Percentiles rank a stretch among this genome's conserved stretches.
phyloP scores from a whole-genome alignment of 148 eudicot genomes.

The Amaranthus palmeri region DNA sequence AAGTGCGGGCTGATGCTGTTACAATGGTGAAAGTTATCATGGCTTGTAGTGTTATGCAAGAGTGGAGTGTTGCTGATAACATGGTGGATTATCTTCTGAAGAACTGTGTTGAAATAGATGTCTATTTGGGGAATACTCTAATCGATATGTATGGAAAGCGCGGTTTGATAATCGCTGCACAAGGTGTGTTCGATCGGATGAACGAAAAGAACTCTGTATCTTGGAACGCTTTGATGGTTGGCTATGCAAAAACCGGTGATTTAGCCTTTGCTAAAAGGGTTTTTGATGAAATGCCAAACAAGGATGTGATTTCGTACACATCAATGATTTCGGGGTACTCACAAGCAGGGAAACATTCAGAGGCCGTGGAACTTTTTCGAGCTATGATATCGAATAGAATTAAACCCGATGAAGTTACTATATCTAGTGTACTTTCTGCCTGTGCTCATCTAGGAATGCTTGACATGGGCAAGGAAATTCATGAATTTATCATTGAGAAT shows the following conservation, averaged over 20 bases:
- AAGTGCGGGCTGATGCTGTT: constrained; percentile 57
- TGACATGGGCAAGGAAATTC: constrained; percentile 50
- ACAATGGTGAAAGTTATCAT: constrained; percentile 59
- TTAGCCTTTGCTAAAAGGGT: constrained; percentile 42
- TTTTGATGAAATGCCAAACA: constrained; percentile 60
- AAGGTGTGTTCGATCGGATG: constrained; percentile 53
- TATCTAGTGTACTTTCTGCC: constrained; percentile 61
- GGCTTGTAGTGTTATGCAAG: constrained; percentile 56
- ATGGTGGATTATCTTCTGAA: constrained; percentile 46
- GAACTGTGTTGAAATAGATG: constrained; percentile 43
- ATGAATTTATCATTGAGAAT: constrained; percentile 38
- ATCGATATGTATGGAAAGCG: constrained; percentile 59
- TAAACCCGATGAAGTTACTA: constrained; percentile 52
- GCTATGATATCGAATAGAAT: constrained; percentile 55
- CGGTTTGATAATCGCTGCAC: constrained; percentile 43
- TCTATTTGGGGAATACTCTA: constrained; percentile 70
- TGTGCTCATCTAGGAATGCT: constrained; percentile 61
- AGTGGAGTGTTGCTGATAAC: constrained; percentile 39
- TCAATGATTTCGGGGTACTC: constrained; percentile 58
- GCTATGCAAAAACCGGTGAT: constrained; percentile 49
- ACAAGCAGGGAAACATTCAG: constrained; percentile 38
- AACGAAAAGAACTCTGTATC: constrained; percentile 50
- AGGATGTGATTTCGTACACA: constrained; percentile 76
- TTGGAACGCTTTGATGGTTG: constrained; percentile 68
- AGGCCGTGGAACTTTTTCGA: constrained; percentile 50